Conservation (phyloP, 495 filamentous ascomycete genomes). For the Aspergillus steynii region DNA sequence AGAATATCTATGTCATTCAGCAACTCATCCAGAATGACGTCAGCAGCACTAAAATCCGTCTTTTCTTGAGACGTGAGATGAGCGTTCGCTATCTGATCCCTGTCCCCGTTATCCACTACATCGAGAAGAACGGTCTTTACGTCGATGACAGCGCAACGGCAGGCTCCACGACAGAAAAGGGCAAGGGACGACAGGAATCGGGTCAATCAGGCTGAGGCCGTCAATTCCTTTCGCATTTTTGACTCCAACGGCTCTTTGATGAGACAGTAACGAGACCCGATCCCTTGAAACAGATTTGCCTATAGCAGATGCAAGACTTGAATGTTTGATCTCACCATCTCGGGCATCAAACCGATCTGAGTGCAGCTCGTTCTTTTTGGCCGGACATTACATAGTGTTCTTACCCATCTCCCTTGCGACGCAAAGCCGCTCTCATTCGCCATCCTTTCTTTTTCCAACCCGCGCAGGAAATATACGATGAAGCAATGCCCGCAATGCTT, state of each 20-base stretch:
- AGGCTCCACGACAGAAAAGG: constrained; percentile 37
- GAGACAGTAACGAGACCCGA: background rate
- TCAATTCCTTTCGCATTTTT: background rate
- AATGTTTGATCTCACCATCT: background rate
- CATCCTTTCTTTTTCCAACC: background rate
- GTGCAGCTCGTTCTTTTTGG: background rate
- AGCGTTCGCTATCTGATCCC: constrained; percentile 70
- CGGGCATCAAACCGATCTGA: background rate
- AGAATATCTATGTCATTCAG: constrained; percentile 84
- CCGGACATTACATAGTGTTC: background rate
- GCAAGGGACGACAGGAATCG: constrained; percentile 26
- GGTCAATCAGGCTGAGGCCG: constrained; percentile 15
- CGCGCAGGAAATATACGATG: too few relatives aligned
- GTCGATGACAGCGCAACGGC: constrained; percentile 56
- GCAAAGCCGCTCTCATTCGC: background rate
- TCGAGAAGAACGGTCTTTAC: constrained; percentile 73
- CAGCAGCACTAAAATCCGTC: constrained; percentile 82
- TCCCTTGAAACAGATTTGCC: background rate
- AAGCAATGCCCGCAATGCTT: background rate
- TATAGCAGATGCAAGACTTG: background rate
- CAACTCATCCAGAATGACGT: constrained; percentile 91
- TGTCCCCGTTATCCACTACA: constrained; percentile 71
- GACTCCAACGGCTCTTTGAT: background rate
- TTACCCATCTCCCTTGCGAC: background rate
- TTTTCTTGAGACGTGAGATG: constrained; percentile 80